Base-by-base conservation (phyloP, 768 basidiomycete genomes). In the Heimioporus sp. region DNA sequence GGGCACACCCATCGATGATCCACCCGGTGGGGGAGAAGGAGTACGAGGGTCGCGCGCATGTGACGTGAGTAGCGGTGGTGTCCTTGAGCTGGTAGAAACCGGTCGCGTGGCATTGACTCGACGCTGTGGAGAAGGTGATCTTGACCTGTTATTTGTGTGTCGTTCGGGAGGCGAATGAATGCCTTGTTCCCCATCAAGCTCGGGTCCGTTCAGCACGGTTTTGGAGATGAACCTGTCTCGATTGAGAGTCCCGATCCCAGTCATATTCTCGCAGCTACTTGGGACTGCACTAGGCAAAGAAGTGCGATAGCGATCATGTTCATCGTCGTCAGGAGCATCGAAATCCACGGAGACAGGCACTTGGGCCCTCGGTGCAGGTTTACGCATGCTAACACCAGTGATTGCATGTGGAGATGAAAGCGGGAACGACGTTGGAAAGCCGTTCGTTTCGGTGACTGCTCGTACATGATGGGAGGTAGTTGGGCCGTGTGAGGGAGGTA, bases 361-460 rank as follows among this genome's bases (percentile, higher is more conserved):
- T 58, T 85, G 82, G 10, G 80, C 82, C 53, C 81, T 72, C 1
- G 84, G 86, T 20, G 81, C 81, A 19, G 80, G 80, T 61, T 87
- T 88, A 36, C 83, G 80, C 53, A 83, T 70, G 24, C 78, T 54
- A 47, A 70, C 69, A n/a, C 70, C 65, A 55, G 69, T 67, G 53
- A 53, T 58, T 43, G 56, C 66, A 21, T 62, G 62, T 30, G 57
- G 64, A 50, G 52, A 53, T 43, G 50, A 51, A 36, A 52, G 52
- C 30, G 59, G 47, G 44, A 55, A 58, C 8, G 56, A 53, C 17
- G 63, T 46, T 30, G 52, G 49, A 53, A 58, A 48, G 47, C 63
- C 45, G 34, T 64, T 66, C 32, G 54, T 55, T 53, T 72, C 75
- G 1, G 75, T 71, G n/a, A 65, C 57, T 4, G 68, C 57, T 49